Percentiles rank a stretch among this genome's conserved stretches.
These are phyloP conservation scores for Arthroderma sp. DNA, from an alignment of 2,329 filamentous ascomycete species.

Conservation along the genomic window DNA sequence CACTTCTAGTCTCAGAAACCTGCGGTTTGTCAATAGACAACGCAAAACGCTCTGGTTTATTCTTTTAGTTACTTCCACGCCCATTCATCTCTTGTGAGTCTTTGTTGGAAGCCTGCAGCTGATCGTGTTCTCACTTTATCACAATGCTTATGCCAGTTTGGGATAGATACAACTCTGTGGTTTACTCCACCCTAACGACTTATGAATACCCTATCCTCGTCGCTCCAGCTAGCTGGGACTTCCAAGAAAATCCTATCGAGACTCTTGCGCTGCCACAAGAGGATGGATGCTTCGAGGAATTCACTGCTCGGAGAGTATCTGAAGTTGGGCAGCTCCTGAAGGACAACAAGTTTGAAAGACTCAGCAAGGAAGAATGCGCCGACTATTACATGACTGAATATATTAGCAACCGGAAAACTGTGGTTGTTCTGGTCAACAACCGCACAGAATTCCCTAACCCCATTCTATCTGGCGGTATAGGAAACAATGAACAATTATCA, in stretches of 20 bases:
- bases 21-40: slow-evolving; percentile 6
- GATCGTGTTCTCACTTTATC: no score
- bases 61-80: slow-evolving; percentile 7
- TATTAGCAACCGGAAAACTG: slow-evolving; percentile 6
- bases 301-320: slow-evolving; percentile 1
- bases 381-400: slow-evolving; percentile 11
- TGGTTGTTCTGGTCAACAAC: slow-evolving; percentile 6
- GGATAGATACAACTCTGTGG: slow-evolving; percentile 13
- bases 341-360: neutral
- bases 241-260: slow-evolving; percentile 1
- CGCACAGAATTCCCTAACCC: slow-evolving; percentile 2
- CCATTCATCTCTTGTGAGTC: neutral
- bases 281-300: slow-evolving; percentile 4
- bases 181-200: slow-evolving; percentile 11
- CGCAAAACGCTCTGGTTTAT: slow-evolving; percentile 6
- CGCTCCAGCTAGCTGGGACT: slow-evolving; percentile 3
- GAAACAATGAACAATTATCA: slow-evolving; percentile 1
- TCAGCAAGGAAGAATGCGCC: slow-evolving; percentile 9
- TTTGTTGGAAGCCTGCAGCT: no score
- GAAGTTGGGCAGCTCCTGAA: neutral
- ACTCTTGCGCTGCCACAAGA: neutral
- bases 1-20: slow-evolving; percentile 17
- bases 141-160: no score
- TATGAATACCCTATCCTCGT: slow-evolving; percentile 12
- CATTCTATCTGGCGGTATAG: slow-evolving; percentile 11